Evolutionary conservation across 2,329 filamentous ascomycete species (phyloP), one percentile per base, ranked within the genome.

Genomic region (Ampelomyces quisqualis): DNA sequence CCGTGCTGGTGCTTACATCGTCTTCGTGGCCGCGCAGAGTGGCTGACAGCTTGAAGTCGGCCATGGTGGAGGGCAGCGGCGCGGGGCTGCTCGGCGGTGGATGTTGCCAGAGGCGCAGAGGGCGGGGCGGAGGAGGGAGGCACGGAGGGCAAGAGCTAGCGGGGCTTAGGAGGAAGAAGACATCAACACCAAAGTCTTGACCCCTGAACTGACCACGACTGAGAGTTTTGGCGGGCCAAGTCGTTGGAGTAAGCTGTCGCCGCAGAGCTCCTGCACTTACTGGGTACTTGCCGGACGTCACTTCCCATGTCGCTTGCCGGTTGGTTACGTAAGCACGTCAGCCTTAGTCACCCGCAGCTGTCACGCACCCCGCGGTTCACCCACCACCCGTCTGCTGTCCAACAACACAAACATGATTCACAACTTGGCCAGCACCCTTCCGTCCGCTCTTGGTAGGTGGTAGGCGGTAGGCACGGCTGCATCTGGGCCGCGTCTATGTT

Each of bases 21-120:
- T 93, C 86, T 69, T 93, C 86, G 69, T 98, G 93, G 62, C 89
- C 91, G 56, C 83, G 75, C 54, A 98, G 79, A 64, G 88, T 86
- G 56, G 91, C 90, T 48, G 93, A 95, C 63, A 98, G 82, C 79
- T 91, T 95, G 78, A 89, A 97, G 67, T 90, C 85, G 70, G 78
- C 75, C 86, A 91, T 90, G 53, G 58, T 62, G 51, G 50, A 46
- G 34, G 39, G 35, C n/a, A 19, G 19, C 7, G 36, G 37, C 44
- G 56, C 52, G 57, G 62, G 56, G 55, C 52, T 55, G 51, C 43
- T 42, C 14, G 40, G 43, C 35, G 48, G 36, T 32, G 39, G 41
- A 41, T 13, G 40, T 43, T 34, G 47, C 34, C 30, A 38, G 38
- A 33, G 10, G 27, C n/a, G 10, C 6, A 15, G 27, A 30, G 18